A percentile compares a stretch with the other conserved stretches of the same genome.
Evolutionary conservation across 305 asterid species (phyloP).

Genomic region (Fraxinus paxiana): DNA sequence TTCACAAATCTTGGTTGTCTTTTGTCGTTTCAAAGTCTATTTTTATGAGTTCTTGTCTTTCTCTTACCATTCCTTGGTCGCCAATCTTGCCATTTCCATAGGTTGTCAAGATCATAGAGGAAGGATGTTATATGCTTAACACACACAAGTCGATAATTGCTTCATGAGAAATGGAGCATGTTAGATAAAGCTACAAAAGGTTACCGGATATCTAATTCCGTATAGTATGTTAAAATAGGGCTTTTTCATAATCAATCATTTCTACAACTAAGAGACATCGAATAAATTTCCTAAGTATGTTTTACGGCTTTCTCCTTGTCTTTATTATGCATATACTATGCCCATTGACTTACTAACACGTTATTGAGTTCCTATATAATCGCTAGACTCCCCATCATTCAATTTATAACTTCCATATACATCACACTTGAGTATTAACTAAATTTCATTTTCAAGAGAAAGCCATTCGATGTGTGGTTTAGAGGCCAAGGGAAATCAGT

Average conservation of each 20-base stretch:
- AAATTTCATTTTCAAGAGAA: not conserved
- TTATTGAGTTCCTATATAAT: too few species aligned
- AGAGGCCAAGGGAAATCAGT: not conserved
- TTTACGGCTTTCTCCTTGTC: not conserved
- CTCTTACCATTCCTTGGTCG: not conserved
- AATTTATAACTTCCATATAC: not conserved
- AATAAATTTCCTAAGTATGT: not conserved
- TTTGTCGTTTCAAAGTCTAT: not conserved
- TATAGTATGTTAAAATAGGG: not conserved
- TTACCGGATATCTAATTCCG: not conserved
- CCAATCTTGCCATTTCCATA: not conserved
- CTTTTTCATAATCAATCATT: too few species aligned
- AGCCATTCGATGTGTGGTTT: not conserved
- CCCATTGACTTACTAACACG: not conserved
- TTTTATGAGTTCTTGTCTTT: not conserved
- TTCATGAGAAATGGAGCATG: not conserved
- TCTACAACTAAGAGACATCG: not conserved
- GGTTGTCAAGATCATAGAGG: not conserved
- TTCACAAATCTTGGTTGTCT: constrained; percentile 32
- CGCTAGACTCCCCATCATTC: not conserved
- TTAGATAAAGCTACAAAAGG: not conserved
- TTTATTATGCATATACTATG: not conserved
- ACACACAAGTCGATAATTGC: not conserved
- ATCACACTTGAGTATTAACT: not conserved
- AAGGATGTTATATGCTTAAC: not conserved